Base-by-base conservation (phyloP, 768 basidiomycete genomes). In the Omphalotus guepiniiformis region DNA sequence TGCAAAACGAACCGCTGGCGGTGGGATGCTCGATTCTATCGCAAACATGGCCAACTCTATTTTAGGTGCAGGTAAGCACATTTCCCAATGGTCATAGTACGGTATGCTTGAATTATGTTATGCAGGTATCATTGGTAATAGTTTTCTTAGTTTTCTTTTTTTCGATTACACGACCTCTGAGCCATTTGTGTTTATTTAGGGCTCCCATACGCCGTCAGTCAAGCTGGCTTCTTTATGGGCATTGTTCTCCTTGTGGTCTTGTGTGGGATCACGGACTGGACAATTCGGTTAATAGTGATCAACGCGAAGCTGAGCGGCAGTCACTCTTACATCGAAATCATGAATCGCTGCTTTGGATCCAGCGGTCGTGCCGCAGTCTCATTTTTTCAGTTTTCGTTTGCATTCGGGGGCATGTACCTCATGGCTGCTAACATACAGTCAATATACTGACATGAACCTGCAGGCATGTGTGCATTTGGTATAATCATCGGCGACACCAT, bases 401-500 rank as follows among this genome's bases (percentile, higher is more conserved):
- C 96, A 6, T 96, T 96, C 54, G 96, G 96, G 58, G 94, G 93
- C 85, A 58, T 43, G 79, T 63, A 23, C 25, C 4, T 39, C 25
- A 9, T 27, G 19, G 35, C 5, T 38, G 49, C 53, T n/a, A 21
- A 41, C 30, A 37, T 25, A 19, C 8, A 36, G 38, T 46, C 11
- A 13, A n/a, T 3, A 32, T 8, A 23, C 29, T 11, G 12, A 6
- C 32, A 4, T 26, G 16, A 40, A 48, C 57, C n/a, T 55, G 36
- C 50, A 89, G 90, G 95, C 35, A 97, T 97, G 93, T 95, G 93
- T 55, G 95, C 95, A 0, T 98, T 97, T 63, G 91, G 93, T 23
- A 95, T 98, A 57, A 97, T 98, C 56, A 92, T 96, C 46, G 93
- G 96, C 53, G 96, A 99, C 67, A 95, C 95, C 7, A 86, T 98